A percentile compares a stretch with the other conserved stretches of the same genome.
Conservation (phyloP, 2,329 filamentous ascomycete species). For the Pyrenophora graminea region DNA sequence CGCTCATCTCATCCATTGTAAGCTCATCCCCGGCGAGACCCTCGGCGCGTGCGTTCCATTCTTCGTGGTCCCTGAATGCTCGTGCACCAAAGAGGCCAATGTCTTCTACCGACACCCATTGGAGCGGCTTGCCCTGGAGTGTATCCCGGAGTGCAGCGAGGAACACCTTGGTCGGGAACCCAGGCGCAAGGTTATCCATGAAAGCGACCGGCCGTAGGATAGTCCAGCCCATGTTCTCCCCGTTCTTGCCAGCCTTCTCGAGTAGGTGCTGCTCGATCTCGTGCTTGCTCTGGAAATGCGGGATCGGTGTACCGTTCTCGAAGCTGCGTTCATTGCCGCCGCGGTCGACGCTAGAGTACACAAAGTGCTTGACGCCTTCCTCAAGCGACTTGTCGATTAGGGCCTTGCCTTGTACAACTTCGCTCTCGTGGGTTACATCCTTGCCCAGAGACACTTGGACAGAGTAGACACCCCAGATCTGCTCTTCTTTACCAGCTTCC, state of each 20-base stretch:
- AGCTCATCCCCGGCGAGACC: conserved; percentile 60
- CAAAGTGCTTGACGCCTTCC: conserved; percentile 61
- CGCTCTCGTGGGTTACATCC: conserved; percentile 49
- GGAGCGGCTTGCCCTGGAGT: conserved; percentile 49
- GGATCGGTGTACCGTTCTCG: conserved; percentile 54
- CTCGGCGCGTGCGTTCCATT: conserved; percentile 52
- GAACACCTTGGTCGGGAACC: conserved; percentile 56
- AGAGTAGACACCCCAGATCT: conserved; percentile 65
- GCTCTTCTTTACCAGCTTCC: conserved; percentile 34
- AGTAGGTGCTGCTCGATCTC: conserved; percentile 66
- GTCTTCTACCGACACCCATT: conserved; percentile 51
- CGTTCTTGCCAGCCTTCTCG: conserved; percentile 48
- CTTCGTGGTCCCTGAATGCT: conserved; percentile 53
- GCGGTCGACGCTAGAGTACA: conserved; percentile 68
- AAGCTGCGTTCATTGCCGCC: conserved; percentile 60
- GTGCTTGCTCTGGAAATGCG: conserved; percentile 67
- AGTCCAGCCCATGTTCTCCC: conserved; percentile 61
- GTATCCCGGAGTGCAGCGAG: conserved; percentile 50
- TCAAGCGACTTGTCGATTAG: conserved; percentile 63
- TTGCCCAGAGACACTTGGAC: conserved; percentile 59
- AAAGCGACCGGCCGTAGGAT: conserved; percentile 66
- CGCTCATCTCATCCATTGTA: conserved; percentile 51
- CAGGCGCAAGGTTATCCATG: conserved; percentile 61
- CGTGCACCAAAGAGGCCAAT: conserved; percentile 58
- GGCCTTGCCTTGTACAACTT: conserved; percentile 61